phyloP scores from a whole-genome alignment of 2,329 filamentous ascomycete genomes.

The Exserohilum turcica region DNA sequence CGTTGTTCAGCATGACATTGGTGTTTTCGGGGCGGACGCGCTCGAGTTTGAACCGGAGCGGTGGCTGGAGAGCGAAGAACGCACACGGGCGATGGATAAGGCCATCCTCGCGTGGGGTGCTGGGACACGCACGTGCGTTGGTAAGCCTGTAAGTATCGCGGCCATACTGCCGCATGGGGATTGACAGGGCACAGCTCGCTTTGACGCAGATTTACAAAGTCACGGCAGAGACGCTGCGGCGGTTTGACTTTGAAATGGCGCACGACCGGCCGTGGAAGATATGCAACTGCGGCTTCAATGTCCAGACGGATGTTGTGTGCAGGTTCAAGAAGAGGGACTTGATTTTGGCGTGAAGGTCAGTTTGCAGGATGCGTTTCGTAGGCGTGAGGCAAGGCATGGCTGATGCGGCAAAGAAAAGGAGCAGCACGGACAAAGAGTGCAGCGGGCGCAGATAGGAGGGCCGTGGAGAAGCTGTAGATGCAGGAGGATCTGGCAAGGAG shows the following conservation, averaged over 20 bases:
- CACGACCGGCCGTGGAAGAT: conserved; percentile 30
- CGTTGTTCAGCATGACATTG: conserved; percentile 46
- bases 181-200: conserved; percentile 8
- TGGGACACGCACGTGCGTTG: conserved; percentile 69
- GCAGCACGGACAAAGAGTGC: neutral
- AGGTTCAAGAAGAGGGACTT: conserved; percentile 8
- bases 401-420: too few species aligned
- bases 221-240: conserved; percentile 24
- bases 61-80: conserved; percentile 9
- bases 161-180: neutral
- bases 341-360: neutral
- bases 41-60: conserved; percentile 5
- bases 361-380: too few species aligned
- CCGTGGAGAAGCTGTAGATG: neutral
- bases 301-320: conserved; percentile 25
- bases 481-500: neutral
- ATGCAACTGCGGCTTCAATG: conserved; percentile 25
- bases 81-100: conserved; percentile 5
- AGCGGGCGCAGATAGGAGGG: neutral
- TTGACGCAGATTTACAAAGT: conserved; percentile 30
- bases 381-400: neutral
- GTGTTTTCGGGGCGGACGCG: conserved; percentile 4
- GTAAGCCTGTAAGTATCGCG: conserved; percentile 53
- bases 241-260: conserved; percentile 23
- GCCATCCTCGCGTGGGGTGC: conserved; percentile 61